Evolutionary conservation across 495 filamentous ascomycete species (phyloP).

Genomic region (Talaromyces stipitatus): DNA sequence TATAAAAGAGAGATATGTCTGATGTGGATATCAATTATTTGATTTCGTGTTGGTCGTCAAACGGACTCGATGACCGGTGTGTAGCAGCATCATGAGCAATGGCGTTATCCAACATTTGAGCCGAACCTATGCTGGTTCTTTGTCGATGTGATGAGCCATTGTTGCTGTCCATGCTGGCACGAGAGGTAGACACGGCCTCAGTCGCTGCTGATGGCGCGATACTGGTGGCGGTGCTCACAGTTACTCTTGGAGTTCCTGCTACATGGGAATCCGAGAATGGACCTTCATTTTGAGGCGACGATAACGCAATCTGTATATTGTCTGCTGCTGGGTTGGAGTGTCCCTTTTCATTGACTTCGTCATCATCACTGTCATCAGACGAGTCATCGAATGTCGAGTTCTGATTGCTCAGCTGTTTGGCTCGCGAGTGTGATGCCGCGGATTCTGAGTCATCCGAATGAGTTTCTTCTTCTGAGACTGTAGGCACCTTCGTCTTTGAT

Average conservation of each 20-base stretch:
- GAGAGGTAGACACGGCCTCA: not conserved
- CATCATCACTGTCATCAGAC: constrained; percentile 28
- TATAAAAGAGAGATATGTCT: not conserved
- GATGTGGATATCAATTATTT: constrained; percentile 39
- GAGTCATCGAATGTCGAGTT: constrained; percentile 31
- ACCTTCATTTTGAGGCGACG: constrained; percentile 39
- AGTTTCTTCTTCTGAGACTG: constrained; percentile 18
- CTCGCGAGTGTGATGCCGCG: constrained; percentile 9
- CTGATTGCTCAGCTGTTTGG: constrained; percentile 12
- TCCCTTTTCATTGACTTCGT: constrained; percentile 10
- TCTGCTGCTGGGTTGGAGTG: not conserved
- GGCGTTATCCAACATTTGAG: constrained; percentile 13
- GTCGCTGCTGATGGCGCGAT: not conserved
- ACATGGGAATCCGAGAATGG: constrained; percentile 52
- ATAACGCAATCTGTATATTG: constrained; percentile 10
- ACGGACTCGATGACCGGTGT: constrained; percentile 26
- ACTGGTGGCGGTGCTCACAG: constrained; percentile 1
- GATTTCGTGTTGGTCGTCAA: constrained; percentile 43
- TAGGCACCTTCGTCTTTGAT: constrained; percentile 18
- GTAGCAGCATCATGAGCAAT: constrained; percentile 13
- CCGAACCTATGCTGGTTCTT: constrained; percentile 13
- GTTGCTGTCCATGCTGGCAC: not conserved
- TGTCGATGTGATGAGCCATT: constrained; percentile 11
- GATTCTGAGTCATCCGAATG: constrained; percentile 12
- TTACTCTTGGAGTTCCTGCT: constrained; percentile 1